Conservation (phyloP, 192 early-diverging fungal genomes). For the Coemansia pectinata region DNA sequence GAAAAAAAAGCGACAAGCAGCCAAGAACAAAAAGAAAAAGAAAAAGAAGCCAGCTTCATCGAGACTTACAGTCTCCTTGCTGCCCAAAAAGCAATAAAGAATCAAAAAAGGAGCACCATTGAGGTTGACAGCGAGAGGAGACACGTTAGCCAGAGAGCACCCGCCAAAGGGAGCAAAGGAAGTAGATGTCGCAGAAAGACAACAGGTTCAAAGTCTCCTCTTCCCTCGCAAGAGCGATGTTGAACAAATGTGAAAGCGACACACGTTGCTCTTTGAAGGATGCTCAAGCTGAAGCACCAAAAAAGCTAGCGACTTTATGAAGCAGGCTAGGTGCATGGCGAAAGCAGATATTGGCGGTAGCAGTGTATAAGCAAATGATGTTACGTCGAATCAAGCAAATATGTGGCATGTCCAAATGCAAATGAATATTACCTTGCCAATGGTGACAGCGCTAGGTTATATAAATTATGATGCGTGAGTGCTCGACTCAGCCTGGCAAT, state of each 20-base stretch:
- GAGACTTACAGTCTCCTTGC: not conserved
- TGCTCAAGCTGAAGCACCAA: not conserved
- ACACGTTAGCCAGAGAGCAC: not conserved
- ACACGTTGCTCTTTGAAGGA: not conserved
- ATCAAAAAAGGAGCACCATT: not conserved
- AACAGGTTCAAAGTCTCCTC: not conserved
- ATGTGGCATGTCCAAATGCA: not conserved
- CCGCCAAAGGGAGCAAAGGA: not conserved
- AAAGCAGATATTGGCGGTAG: not conserved
- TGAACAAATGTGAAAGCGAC: not conserved
- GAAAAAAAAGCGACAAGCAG: not conserved
- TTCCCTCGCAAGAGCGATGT: not conserved
- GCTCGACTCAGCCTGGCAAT: not conserved
- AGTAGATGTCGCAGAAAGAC: not conserved
- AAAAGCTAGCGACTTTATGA: not conserved
- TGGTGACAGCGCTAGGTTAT: not conserved
- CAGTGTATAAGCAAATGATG: not conserved
- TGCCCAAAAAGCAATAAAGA: not conserved
- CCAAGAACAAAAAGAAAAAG: not conserved
- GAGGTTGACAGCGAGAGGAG: not conserved
- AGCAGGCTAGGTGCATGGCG: not conserved
- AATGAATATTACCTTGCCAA: not conserved
- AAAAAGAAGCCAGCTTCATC: not conserved
- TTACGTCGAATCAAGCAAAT: not conserved
- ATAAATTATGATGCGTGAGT: not conserved